Evolutionary conservation across 176 grass and related monocot genomes (phyloP).

Genomic region (Aegilops speltoides): DNA sequence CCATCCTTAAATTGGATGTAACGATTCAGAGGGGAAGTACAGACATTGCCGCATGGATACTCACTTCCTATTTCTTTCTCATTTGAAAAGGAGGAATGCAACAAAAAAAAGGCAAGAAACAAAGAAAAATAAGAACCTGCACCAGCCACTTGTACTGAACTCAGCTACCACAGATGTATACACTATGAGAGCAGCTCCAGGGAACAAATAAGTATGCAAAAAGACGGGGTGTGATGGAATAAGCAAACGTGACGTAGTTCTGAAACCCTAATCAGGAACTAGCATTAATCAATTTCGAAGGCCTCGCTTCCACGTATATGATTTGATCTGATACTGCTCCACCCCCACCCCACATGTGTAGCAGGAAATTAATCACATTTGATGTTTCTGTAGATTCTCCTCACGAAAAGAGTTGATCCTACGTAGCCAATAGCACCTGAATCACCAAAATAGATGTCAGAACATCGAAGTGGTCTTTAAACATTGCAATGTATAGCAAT

Average conservation of each 20-base stretch:
- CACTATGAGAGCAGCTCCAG: conserved; percentile 19
- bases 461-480: background rate
- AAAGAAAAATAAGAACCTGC: background rate
- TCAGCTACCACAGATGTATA: conserved; percentile 39
- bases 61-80: conserved; percentile 30
- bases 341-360: background rate
- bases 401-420: conserved; percentile 73
- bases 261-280: conserved; percentile 38
- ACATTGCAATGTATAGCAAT: background rate
- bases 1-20: background rate
- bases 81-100: background rate
- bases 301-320: conserved; percentile 21
- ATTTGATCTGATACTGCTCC: background rate
- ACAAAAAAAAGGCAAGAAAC: background rate
- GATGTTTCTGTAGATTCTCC: conserved; percentile 80
- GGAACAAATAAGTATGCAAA: conserved; percentile 28
- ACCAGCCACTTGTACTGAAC: conserved; percentile 13
- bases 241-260: conserved; percentile 17
- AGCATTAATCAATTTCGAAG: conserved; percentile 33
- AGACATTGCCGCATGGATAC: conserved; percentile 8
- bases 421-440: conserved; percentile 69
- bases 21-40: background rate
- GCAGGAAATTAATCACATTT: conserved; percentile 56
- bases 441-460: conserved; percentile 20
- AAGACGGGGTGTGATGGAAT: conserved; percentile 15